Evolutionary conservation across 2,329 filamentous ascomycete species (phyloP), one percentile per base, ranked within the genome.

Genomic region (Apiospora pterosperma): DNA sequence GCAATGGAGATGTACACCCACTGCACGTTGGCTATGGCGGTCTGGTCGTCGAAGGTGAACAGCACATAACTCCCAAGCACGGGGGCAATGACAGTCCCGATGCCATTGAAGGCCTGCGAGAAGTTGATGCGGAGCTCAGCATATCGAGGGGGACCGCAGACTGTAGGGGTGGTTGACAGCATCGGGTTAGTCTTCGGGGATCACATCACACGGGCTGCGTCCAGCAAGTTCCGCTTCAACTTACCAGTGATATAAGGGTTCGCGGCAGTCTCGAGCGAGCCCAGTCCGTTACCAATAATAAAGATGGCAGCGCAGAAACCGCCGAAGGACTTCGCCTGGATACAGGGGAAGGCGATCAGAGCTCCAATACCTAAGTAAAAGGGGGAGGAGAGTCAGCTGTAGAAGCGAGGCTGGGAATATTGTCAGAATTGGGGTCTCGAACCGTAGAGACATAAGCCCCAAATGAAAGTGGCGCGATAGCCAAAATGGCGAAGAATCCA

Each of bases 1-100:
- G 89, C 90, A 66, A 93, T 91, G 59, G 88, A 86, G 4, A 92
- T 84, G 69, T 93, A 93, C 0, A 92, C 89, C 87, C 88, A 93
- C 76, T 93, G 90, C 1, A 93, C 91, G 64, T 89, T 88, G 68
- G 82, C 81, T 3, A 92, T 80, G 0, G 87, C 86, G 3, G 77
- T 76, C 11, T 84, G 80, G 62, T 86, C 83, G 64, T 83, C 81
- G 59, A 86, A 84, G 64, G 84, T 85, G 79, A 93, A 93, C 77
- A 93, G 91, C 64, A 90, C 89, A 66, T 89, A 89, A 1, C 88
- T 90, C 52, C 89, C 91, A 10, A 93, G 81, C 0, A 92, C 85
- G 1, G 91, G 91, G 0, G 90, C 90, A 42, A 93, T 81, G 59
- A 93, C 88, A 10, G 89, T 90, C 39, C 90, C 91, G 59, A 93